These are phyloP conservation scores for Trichoderma hamatum DNA, from an alignment of 2,329 filamentous ascomycete genomes.

Conservation along the genomic window DNA sequence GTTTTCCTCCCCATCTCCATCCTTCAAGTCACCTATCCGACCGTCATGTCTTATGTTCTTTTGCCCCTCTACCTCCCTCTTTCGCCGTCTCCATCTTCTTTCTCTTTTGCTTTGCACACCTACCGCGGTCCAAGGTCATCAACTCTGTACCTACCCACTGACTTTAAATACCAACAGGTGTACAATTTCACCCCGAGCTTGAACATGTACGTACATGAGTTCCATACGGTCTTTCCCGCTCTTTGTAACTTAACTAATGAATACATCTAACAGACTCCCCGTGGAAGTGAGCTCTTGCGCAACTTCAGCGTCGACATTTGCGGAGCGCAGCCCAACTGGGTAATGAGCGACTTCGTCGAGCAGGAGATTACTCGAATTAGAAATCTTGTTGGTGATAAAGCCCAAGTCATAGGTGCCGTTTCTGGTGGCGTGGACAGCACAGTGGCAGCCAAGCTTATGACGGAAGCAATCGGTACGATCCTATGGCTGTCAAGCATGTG, in stretches of 20 bases:
- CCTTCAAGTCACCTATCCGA: too few relatives aligned
- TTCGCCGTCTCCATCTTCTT: too few relatives aligned
- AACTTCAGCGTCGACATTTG: constrained; percentile 90
- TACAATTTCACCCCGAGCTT: too few relatives aligned
- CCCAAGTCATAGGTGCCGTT: constrained; percentile 68
- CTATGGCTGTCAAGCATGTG: too few relatives aligned
- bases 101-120: too few relatives aligned
- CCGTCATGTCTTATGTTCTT: too few relatives aligned
- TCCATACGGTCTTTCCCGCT: too few relatives aligned
- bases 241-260: background rate
- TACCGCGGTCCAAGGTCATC: too few relatives aligned
- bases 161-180: too few relatives aligned
- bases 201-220: too few relatives aligned
- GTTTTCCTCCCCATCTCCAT: background rate
- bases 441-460: constrained; percentile 83
- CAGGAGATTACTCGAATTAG: constrained; percentile 81
- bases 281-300: constrained; percentile 66
- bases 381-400: constrained; percentile 76
- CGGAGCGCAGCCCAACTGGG: constrained; percentile 75
- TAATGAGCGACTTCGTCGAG: constrained; percentile 80
- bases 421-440: constrained; percentile 86
- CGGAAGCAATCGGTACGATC: constrained; percentile 67
- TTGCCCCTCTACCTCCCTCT: too few relatives aligned
- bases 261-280: constrained; percentile 39
- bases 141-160: too few relatives aligned